Evolutionary conservation across 202 grass and related monocot genomes (phyloP), one percentile per base, ranked within the genome.

Genomic region (Schoenoplectus tabernaemontani): DNA sequence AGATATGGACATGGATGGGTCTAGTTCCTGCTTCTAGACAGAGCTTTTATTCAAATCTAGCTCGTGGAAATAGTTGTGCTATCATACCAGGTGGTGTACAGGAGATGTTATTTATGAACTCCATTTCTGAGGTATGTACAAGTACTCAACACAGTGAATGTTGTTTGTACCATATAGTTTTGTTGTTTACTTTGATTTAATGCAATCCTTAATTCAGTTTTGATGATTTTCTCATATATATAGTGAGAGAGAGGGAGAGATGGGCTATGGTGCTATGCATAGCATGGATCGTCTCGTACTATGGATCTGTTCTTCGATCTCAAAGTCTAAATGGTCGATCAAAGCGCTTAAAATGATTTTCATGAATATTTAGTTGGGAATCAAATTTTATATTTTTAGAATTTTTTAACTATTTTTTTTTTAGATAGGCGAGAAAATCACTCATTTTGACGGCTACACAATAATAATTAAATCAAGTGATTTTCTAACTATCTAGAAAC

Each of bases 31-130:
- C 89, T 0, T 90, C 95, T 2, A 89, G 84, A 81, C 92, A 98
- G 76, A 92, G 81, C 17, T 98, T 94, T 47, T 92, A 92, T 85
- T 83, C 83, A 4, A 84, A 73, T 82, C 83, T 98, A 70, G 81
- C 61, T 76, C 82, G 86, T 23, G 91, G 91, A 20, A 90, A 92
- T 80, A 95, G 78, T 51, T 98, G 91, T 77, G 67, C 82, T 13
- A 54, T 98, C 51, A 87, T 95, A 47, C 91, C 96, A 2, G 96
- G 96, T 73, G 96, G 96, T 24, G 96, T 98, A 0, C 91, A 95
- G 37, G 91, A 98, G 85, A 98, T 98, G 73, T 84, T 91, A 81
- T 89, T 92, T 75, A 98, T 98, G 96, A 86, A 95, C 80, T 83
- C 83, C 81, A 82, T 87, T 87, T 89, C 89, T 4, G 96, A 98